Percentiles rank a stretch among this genome's conserved stretches.
These are phyloP conservation scores for Lichtheimia ramosa DNA, from an alignment of 371 early-diverging fungal species.

Conservation along the genomic window DNA sequence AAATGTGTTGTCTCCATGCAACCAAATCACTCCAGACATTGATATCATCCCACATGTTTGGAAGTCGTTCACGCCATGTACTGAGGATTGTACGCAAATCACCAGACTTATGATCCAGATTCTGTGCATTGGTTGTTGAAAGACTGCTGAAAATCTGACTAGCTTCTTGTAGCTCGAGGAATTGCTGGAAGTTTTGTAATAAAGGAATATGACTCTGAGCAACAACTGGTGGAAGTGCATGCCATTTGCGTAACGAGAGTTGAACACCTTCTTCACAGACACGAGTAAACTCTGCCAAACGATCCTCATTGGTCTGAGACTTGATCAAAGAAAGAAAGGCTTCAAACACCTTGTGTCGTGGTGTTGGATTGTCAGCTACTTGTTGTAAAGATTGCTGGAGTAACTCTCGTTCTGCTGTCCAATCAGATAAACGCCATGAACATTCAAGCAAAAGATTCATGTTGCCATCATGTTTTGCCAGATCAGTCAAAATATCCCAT, in stretches of 20 bases:
- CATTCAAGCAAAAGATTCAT: conserved; percentile 84
- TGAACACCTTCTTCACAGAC: conserved; percentile 90
- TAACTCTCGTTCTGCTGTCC: conserved; percentile 78
- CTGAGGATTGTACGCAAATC: conserved; percentile 89
- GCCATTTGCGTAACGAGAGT: conserved; percentile 83
- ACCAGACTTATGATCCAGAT: conserved; percentile 80
- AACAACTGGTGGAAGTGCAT: conserved; percentile 78
- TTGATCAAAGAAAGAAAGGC: conserved; percentile 79
- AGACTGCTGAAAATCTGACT: conserved; percentile 85
- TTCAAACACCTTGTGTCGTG: conserved; percentile 85
- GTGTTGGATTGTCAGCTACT: conserved; percentile 57
- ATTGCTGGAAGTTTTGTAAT: conserved; percentile 92
- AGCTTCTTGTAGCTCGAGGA: conserved; percentile 93
- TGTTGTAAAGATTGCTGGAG: conserved; percentile 64
- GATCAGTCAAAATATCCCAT: conserved; percentile 97
- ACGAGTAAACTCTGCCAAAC: conserved; percentile 73
- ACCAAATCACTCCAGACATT: conserved; percentile 97
- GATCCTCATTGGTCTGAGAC: conserved; percentile 64
- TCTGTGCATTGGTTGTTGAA: conserved; percentile 70
- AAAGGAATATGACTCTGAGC: conserved; percentile 85
- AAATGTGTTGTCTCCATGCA: conserved; percentile 98
- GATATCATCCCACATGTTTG: conserved; percentile 97
- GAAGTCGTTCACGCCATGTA: conserved; percentile 98
- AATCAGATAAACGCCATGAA: conserved; percentile 91
- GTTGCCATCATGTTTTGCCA: conserved; percentile 89